A percentile compares a stretch with the other conserved stretches of the same genome.
Evolutionary conservation across 202 grass and related monocot species (phyloP).

Genomic region (Setaria viridis): DNA sequence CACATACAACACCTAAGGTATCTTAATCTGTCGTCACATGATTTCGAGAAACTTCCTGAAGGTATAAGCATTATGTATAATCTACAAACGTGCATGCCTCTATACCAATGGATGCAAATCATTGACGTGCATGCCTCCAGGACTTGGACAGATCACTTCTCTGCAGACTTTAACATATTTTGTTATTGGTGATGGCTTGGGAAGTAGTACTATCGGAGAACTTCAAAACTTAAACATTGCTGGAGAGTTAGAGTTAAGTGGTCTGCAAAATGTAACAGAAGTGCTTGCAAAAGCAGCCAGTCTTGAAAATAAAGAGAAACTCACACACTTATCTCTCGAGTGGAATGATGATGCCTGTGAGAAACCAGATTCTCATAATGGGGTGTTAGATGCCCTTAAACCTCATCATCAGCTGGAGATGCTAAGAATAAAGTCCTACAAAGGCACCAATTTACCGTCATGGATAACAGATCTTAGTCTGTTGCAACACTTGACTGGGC

Average conservation of each 20-base stretch:
- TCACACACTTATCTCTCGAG: background rate
- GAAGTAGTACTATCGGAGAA: conserved; percentile 27
- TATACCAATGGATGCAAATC: no score
- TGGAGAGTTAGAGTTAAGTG: background rate
- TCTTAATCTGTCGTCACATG: no score
- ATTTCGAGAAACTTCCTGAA: no score
- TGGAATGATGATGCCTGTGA: no score
- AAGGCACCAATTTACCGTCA: background rate
- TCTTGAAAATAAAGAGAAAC: conserved; percentile 10
- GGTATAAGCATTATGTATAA: no score
- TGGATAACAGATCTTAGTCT: no score
- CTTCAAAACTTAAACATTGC: conserved; percentile 25
- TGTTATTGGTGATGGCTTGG: conserved; percentile 1
- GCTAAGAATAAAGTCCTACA: conserved; percentile 17
- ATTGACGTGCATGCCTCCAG: conserved; percentile 35
- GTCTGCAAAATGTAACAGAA: no score
- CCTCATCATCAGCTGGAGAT: background rate
- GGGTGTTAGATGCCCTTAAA: no score
- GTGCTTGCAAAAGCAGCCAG: background rate
- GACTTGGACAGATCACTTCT: conserved; percentile 44
- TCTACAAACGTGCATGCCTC: no score
- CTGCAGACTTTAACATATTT: conserved; percentile 52
- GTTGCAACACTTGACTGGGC: no score
- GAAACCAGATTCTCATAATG: no score
- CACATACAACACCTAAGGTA: no score